These are phyloP conservation scores for Starmera quercuum DNA, from an alignment of 805 yeast species.

Conservation along the genomic window DNA sequence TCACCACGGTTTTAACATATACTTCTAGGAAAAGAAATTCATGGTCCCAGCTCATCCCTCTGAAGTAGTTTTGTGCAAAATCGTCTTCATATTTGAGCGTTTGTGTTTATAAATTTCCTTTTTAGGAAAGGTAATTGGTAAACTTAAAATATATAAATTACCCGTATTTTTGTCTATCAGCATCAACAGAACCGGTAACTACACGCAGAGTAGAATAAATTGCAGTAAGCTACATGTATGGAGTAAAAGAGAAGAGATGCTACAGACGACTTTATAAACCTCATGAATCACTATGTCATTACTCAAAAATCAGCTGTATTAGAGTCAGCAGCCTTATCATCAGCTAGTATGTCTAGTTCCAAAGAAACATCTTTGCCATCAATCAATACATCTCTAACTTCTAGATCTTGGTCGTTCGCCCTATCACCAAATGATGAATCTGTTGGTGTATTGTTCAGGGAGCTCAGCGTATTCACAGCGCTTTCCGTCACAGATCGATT, in stretches of 20 bases:
- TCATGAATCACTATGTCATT: neutral
- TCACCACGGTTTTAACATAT: neutral
- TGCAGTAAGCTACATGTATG: too few species aligned
- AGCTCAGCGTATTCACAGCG: slow-evolving; percentile 1
- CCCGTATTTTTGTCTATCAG: too few species aligned
- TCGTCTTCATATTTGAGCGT: neutral
- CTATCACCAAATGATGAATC: neutral
- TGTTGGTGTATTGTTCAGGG: slow-evolving; percentile 1
- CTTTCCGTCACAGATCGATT: slow-evolving; percentile 3
- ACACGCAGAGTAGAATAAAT: too few species aligned
- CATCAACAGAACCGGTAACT: too few species aligned
- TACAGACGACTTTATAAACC: too few species aligned
- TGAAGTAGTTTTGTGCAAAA: neutral
- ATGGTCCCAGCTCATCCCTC: neutral
- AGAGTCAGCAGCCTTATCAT: too few species aligned
- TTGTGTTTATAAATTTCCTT: neutral
- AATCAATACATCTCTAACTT: too few species aligned
- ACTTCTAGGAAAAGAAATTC: neutral
- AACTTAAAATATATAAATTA: too few species aligned
- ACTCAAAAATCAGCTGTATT: neutral
- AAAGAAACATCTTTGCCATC: too few species aligned
- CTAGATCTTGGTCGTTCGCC: too few species aligned
- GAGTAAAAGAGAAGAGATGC: too few species aligned
- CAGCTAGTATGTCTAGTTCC: too few species aligned
- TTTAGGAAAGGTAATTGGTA: neutral